Conservation (phyloP, 2,329 filamentous ascomycete species). For the Aspergillus sp. region DNA sequence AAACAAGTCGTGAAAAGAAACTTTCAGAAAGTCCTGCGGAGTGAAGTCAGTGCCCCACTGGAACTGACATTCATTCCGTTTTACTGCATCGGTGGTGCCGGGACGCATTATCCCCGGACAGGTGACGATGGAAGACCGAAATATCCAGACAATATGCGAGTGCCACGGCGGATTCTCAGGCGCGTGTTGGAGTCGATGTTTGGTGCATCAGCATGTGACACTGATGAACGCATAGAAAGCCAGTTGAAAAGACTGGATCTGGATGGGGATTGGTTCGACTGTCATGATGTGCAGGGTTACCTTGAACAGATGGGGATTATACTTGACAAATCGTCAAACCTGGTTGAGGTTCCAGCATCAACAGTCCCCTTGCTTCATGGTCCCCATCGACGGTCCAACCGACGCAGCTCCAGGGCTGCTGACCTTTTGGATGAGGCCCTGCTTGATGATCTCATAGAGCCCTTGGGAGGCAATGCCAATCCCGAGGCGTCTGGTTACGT, state of each 20-base stretch:
- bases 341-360: conserved; percentile 17
- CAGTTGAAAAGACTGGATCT: too few relatives aligned
- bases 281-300: conserved; percentile 72
- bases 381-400: neutral
- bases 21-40: conserved; percentile 35
- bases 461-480: neutral
- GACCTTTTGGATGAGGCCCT: neutral
- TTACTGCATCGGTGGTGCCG: conserved; percentile 62
- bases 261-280: conserved; percentile 62
- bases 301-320: conserved; percentile 38
- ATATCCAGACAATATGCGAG: conserved; percentile 22
- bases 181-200: too few relatives aligned
- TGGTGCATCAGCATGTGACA: too few relatives aligned
- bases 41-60: conserved; percentile 45
- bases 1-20: conserved; percentile 34
- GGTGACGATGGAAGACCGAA: conserved; percentile 31
- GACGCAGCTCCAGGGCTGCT: neutral
- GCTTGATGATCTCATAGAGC: neutral
- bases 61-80: conserved; percentile 59
- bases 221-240: too few relatives aligned
- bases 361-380: conserved; percentile 1
- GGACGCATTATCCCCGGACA: conserved; percentile 56
- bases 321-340: conserved; percentile 23
- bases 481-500: conserved; percentile 7
- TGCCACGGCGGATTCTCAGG: conserved; percentile 11